Evolutionary conservation across 345 rosid species (phyloP), one percentile per base, ranked within the genome.

Genomic region (Syzygium aromaticum): DNA sequence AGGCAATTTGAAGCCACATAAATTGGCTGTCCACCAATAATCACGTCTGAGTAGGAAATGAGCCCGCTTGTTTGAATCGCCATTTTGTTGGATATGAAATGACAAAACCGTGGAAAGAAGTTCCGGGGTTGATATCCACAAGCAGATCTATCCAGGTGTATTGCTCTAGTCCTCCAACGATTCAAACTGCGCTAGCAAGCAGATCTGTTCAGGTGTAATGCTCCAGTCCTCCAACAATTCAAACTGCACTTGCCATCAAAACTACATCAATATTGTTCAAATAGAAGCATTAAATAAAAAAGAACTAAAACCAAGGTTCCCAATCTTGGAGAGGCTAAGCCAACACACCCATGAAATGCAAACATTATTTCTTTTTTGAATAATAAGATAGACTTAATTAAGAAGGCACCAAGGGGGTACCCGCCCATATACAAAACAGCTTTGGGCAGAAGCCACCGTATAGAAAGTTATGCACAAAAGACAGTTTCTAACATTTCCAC

Each of bases 1-100:
- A 94, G 94, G 89, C 95, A 91, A 90, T 96, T 98, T 43, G 99
- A 98, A 88, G 93, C 92, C 88, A 92, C 93, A 88, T 88, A 93
- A 12, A 96, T 61, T 11, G 99, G 96, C 86, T 94, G 92, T 28
- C 98, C 96, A 87, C 94, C 96, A 51, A 93, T 92, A 87, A 98
- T 97, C 90, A 96, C 99, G 85, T 93, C 90, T 16, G 97, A 92
- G 91, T 96, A 96, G 38, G 95, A 85, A 86, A 98, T 94, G 38
- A 94, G 97, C 90, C 52, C 16, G 86, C 91, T 56, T 67, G 91
- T 87, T 30, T 54, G 90, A 67, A 91, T 87, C 33, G 52, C 91
- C 94, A 91, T 86, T 52, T 61, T 22, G 12, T 40, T 19, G 5
- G 51, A 80, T 33, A 52, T 9, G 87, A 53, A 49, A 33, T 73